Conservation (phyloP, 352 stramenopile genomes). For the Peronospora farinosa region DNA sequence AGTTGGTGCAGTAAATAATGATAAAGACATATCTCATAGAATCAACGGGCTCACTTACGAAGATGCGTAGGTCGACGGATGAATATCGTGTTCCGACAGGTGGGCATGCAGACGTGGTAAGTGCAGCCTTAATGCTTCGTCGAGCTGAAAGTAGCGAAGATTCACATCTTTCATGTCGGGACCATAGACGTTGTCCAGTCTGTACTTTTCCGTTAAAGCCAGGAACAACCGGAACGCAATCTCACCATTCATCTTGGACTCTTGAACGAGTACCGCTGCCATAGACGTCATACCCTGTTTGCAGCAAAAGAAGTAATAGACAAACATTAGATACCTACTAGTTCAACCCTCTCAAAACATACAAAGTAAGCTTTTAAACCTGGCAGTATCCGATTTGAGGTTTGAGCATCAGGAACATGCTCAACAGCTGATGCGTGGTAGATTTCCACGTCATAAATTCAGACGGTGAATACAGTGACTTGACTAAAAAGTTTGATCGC, state of each 20-base stretch:
- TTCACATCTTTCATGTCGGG: constrained; percentile 51
- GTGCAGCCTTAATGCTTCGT: constrained; percentile 38
- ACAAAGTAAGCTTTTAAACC: constrained; percentile 8
- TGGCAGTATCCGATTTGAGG: constrained; percentile 52
- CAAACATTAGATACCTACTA: no score
- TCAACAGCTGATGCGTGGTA: constrained; percentile 35
- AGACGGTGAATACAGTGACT: constrained; percentile 25
- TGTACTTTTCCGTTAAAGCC: constrained; percentile 47
- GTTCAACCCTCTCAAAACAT: no score
- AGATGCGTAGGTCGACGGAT: constrained; percentile 45
- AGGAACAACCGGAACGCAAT: constrained; percentile 43
- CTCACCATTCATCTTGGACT: constrained; percentile 45
- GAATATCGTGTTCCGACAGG: constrained; percentile 39
- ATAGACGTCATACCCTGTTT: constrained; percentile 43
- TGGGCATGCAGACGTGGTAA: constrained; percentile 34
- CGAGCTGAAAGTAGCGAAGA: constrained; percentile 44
- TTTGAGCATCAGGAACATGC: constrained; percentile 41
- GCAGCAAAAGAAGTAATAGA: neutral
- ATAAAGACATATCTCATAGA: neutral
- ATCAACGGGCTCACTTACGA: constrained; percentile 20
- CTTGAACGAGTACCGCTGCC: constrained; percentile 34
- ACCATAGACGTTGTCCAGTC: constrained; percentile 40
- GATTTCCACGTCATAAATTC: constrained; percentile 37
- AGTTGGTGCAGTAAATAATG: constrained; percentile 1
- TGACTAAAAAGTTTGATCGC: constrained; percentile 14